phyloP scores from a whole-genome alignment of 2,329 filamentous ascomycete species.

The Corynespora cassiicola region DNA sequence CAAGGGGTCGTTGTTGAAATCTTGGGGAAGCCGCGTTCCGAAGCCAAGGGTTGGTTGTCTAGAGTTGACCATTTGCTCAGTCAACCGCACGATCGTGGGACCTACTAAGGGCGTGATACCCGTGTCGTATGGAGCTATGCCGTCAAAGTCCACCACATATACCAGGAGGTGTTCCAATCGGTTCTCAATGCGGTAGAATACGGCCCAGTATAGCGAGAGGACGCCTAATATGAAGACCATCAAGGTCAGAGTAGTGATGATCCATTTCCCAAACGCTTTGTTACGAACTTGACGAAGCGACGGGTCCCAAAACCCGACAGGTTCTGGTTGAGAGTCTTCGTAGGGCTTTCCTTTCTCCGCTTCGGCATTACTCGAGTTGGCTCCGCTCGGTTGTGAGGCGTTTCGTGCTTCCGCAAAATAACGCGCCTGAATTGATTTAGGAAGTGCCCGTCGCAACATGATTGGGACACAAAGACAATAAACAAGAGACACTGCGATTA shows the following conservation, averaged over 20 bases:
- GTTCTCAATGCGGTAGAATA: constrained; percentile 58
- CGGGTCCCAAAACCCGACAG: constrained; percentile 56
- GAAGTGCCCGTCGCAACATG: too few species aligned
- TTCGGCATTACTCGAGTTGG: too few species aligned
- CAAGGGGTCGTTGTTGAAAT: constrained; percentile 63
- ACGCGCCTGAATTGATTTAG: too few species aligned
- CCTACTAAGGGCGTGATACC: constrained; percentile 62
- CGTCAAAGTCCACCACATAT: constrained; percentile 70
- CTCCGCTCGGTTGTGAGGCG: too few species aligned
- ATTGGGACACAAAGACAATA: too few species aligned
- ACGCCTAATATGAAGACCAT: constrained; percentile 63
- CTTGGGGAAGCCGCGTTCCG: constrained; percentile 53
- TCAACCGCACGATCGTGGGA: constrained; percentile 57
- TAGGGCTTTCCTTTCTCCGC: constrained; percentile 12
- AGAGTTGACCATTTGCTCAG: constrained; percentile 51
- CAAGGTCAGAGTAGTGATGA: constrained; percentile 55
- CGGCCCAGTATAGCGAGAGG: constrained; percentile 68
- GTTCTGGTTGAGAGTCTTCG: constrained; percentile 27
- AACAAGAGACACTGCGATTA: too few species aligned
- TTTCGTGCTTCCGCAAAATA: too few species aligned
- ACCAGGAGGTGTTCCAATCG: constrained; percentile 56
- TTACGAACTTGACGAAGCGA: constrained; percentile 47
- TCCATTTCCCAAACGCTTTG: constrained; percentile 50
- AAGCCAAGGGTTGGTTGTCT: constrained; percentile 56
- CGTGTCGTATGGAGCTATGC: constrained; percentile 59